Evolutionary conservation across 768 basidiomycete species (phyloP), one percentile per base, ranked within the genome.

Genomic region (Leccinum subgranulosum): DNA sequence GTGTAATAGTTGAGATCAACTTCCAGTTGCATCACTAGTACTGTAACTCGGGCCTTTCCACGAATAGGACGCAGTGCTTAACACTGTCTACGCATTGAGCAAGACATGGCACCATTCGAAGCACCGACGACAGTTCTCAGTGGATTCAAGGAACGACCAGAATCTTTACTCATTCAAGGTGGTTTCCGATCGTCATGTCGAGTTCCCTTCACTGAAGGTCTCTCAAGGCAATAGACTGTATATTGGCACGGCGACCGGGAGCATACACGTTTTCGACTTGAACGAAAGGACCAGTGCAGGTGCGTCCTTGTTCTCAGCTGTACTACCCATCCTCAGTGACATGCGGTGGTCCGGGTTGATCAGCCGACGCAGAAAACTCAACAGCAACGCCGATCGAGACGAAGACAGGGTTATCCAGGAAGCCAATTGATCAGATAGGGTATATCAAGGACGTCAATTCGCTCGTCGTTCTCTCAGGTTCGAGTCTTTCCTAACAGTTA

Each of bases 361-460:
- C 48, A 66, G 52, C 47, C 23, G 51, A 62, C 36, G 55, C 34
- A 12, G 58, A 6, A 14, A 54, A 34, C 34, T 4, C 57, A 39
- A 29, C 51, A 25, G 46, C 61, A 9, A 75, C 77, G 39, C 71
- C 84, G 2, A 74, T 86, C 4, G 89, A 92, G 65, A 79, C 79
- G 29, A 91, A 81, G 82, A 87, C 86, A 65, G 76, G 73, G 12
- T 68, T 93, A 33, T 78, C 84, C 27, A 76, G 83, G 62, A 84
- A 80, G 66, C 78, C 90, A 14, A 89, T 99, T 45, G 96, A 98
- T 55, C 93, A 95, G 67, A 76, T 99, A 3, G 92, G 87, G 0
- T 88, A 86, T 53, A 81, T 98, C 61, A 86, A 86, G 60, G 90
- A 93, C 63, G 81, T 91, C n/a, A 88, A 92, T 64, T 89, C 91